Percentiles rank a stretch among this genome's conserved stretches.
These are phyloP conservation scores for Amborella trichopoda DNA, from an alignment of 164 flowering plant species.

Conservation along the genomic window DNA sequence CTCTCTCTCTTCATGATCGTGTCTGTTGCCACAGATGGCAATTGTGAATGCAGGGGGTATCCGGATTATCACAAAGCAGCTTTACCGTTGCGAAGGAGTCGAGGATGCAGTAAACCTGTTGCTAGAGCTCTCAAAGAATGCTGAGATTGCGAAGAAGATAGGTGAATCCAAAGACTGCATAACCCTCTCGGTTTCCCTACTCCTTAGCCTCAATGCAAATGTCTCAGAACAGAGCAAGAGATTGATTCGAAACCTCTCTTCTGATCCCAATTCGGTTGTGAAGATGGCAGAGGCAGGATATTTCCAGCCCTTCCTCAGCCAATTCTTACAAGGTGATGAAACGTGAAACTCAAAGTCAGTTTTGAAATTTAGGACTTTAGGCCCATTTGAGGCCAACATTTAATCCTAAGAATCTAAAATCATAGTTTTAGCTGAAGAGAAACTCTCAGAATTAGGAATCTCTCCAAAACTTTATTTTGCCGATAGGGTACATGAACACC, in stretches of 20 bases:
- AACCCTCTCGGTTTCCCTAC: constrained; percentile 13
- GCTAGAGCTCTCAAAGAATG: constrained; percentile 8
- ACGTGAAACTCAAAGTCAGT: not conserved
- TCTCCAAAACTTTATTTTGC: too few species aligned
- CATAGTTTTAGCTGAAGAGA: too few species aligned
- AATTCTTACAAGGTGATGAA: constrained; percentile 15
- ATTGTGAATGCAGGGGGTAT: constrained; percentile 12
- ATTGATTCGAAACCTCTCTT: constrained; percentile 9
- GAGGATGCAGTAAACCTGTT: constrained; percentile 9
- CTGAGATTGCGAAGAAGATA: constrained; percentile 6
- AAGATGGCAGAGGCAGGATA: too few species aligned
- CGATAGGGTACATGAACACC: too few species aligned
- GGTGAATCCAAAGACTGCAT: constrained; percentile 13
- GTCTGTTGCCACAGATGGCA: constrained; percentile 14
- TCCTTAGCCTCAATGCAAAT: constrained; percentile 6
- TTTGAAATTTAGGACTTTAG: too few species aligned
- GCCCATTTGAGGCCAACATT: too few species aligned
- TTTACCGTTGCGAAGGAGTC: constrained; percentile 10
- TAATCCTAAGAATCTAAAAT: too few species aligned
- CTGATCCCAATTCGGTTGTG: constrained; percentile 5
- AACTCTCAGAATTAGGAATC: too few species aligned
- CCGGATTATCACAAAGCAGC: constrained; percentile 5
- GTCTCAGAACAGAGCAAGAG: constrained; percentile 7
- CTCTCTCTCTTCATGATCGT: too few species aligned
- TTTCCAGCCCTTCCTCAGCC: constrained; percentile 10